These are phyloP conservation scores for Colletotrichum noveboracense DNA, from an alignment of 2,329 filamentous ascomycete species.

Conservation along the genomic window DNA sequence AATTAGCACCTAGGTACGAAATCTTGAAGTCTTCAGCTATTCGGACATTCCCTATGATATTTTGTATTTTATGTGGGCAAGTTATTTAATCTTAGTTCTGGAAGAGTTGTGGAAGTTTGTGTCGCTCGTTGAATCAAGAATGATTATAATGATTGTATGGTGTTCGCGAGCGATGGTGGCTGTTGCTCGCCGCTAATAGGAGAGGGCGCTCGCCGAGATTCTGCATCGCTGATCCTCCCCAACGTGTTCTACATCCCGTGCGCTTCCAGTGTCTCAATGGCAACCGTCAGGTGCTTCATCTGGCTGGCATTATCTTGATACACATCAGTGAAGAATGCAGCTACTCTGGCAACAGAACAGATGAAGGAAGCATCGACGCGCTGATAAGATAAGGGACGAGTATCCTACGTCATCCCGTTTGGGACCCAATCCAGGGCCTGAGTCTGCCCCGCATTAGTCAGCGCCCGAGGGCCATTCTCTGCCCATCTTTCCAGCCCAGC, in stretches of 20 bases:
- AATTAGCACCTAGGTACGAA: background rate
- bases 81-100: background rate
- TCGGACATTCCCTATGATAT: background rate
- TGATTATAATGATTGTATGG: background rate
- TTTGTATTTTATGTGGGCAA: background rate
- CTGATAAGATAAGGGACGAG: slow-evolving; percentile 10
- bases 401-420: slow-evolving; percentile 8
- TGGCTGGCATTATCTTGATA: background rate
- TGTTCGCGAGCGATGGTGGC: background rate
- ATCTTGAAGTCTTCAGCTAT: background rate
- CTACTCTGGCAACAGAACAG: background rate
- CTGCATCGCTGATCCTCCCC: background rate
- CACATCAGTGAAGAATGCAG: background rate
- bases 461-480: background rate
- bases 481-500: slow-evolving; percentile 5
- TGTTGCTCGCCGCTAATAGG: background rate
- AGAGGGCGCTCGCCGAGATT: background rate
- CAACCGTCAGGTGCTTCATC: background rate
- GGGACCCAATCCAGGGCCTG: background rate
- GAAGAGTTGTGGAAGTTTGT: background rate
- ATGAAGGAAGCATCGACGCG: background rate
- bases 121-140: background rate
- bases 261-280: background rate
- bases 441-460: slow-evolving; percentile 20
- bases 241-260: background rate